Conservation (phyloP, 306 rosid species). For the Parietaria judaica region DNA sequence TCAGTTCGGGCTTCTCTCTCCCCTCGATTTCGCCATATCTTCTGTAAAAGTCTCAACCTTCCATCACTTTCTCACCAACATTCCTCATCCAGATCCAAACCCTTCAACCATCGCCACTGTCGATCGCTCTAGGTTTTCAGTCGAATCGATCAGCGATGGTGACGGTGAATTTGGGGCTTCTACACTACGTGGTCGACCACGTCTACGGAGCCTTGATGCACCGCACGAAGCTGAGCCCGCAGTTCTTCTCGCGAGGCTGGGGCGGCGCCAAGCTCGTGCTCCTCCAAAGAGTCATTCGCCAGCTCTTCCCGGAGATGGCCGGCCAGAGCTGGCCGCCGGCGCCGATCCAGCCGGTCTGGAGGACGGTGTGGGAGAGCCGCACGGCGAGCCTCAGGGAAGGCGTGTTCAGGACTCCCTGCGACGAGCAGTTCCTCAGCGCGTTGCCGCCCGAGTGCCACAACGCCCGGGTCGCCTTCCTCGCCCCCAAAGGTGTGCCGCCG, state of each 20-base stretch:
- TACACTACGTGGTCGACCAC: constrained; percentile 88
- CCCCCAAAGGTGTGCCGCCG: constrained; percentile 58
- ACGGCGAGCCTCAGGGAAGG: constrained; percentile 79
- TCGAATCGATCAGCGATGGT: constrained; percentile 34
- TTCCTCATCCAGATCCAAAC: background rate
- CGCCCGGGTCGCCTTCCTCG: constrained; percentile 84
- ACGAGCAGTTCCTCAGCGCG: constrained; percentile 64
- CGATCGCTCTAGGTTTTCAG: too few relatives aligned
- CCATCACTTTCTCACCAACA: background rate
- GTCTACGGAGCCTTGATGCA: constrained; percentile 88
- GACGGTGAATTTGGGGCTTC: constrained; percentile 66
- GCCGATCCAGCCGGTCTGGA: constrained; percentile 63
- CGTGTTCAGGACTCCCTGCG: constrained; percentile 75
- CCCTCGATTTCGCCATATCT: background rate
- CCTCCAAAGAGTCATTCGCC: constrained; percentile 68
- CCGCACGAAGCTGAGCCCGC: constrained; percentile 73
- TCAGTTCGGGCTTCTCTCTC: background rate
- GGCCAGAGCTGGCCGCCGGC: constrained; percentile 67
- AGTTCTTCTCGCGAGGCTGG: constrained; percentile 86
- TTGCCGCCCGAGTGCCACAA: constrained; percentile 92
- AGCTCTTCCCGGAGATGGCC: constrained; percentile 60
- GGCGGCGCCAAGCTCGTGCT: constrained; percentile 78
- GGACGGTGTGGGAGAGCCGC: constrained; percentile 71
- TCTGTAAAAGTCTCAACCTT: background rate
- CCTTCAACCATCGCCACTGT: background rate